Evolutionary conservation across 306 rosid species (phyloP), one percentile per base, ranked within the genome.

Genomic region (Senna tora): DNA sequence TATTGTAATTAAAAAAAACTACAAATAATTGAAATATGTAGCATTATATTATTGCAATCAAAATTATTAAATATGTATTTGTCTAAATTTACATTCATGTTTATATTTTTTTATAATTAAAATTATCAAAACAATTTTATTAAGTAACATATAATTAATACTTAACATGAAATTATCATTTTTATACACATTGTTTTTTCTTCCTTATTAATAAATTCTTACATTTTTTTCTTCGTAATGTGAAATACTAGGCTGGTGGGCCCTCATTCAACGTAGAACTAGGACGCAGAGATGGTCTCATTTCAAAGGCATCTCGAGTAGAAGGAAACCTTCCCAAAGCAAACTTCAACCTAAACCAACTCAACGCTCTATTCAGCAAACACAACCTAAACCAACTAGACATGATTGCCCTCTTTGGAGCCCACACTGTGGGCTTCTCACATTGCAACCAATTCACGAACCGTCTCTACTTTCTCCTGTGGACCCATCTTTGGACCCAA

Each of bases 331-430:
- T 94, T 1, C 97, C 98, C 0, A 85, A 74, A 16, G 84, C 95
- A 1, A 21, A 1, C 4, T 88, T 83, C 71, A 16, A 86, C 13
- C 86, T 93, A 0, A 80, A 81, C 10, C 71, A 85, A 61, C 90
- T 88, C 1, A 90, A 76, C 28, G 17, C 71, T 32, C 64, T 93
- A 21, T 93, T 93, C 60, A 22, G 82, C 9, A 32, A 38, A 9
- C 77, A 90, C 79, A 58, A 54, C 34, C 83, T 93, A 0, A 75
- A 32, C 57, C 97, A 84, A 80, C 55, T 65, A 1, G 96, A 90
- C 56, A 85, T 90, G 87, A 81, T 93, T 3, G 97, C 98, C 0
- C 80, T 93, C 20, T 93, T 97, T 0, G 98, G 98, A 51, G 98
- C 92, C 0, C 98, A 93, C 82, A 93, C 97, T 0, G 0, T 93